Evolutionary conservation across 768 basidiomycete genomes (phyloP).

Genomic region (Sporobolomyces roseus): DNA sequence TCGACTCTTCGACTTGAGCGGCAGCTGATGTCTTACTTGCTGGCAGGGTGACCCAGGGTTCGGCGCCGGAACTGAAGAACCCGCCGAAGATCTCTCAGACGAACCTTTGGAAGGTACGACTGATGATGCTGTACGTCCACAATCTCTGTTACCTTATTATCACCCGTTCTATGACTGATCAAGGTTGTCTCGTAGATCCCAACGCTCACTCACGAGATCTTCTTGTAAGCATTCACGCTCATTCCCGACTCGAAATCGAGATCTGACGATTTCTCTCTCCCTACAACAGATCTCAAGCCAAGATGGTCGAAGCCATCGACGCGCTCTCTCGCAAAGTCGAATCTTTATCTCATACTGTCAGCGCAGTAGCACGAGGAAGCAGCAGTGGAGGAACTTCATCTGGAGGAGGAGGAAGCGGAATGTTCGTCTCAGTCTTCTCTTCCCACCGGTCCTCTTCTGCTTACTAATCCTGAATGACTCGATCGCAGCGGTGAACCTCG

Average conservation of each 20-base stretch:
- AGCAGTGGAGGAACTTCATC: not conserved
- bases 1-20: not conserved
- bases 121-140: slow-evolving; percentile 21
- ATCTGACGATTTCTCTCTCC: slow-evolving; percentile 7
- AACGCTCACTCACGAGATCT: slow-evolving; percentile 42
- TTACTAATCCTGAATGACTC: not conserved
- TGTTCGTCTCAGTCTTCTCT: not conserved
- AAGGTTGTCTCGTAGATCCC: slow-evolving; percentile 15
- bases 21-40: not conserved
- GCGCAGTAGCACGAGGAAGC: not conserved
- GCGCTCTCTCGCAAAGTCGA: slow-evolving; percentile 42
- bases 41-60: slow-evolving; percentile 1
- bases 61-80: slow-evolving; percentile 12
- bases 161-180: not conserved
- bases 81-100: not conserved
- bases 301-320: slow-evolving; percentile 44
- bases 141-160: not conserved
- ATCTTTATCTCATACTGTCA: slow-evolving; percentile 11
- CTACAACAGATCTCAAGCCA: slow-evolving; percentile 33
- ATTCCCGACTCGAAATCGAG: not conserved
- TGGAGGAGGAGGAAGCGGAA: not conserved
- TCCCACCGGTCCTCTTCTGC: not conserved
- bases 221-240: slow-evolving; percentile 22
- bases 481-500: not conserved
- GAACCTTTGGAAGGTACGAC: slow-evolving; percentile 35